These are phyloP conservation scores for Podosphaera fusca DNA, from an alignment of 2,329 filamentous ascomycete species.

Conservation along the genomic window DNA sequence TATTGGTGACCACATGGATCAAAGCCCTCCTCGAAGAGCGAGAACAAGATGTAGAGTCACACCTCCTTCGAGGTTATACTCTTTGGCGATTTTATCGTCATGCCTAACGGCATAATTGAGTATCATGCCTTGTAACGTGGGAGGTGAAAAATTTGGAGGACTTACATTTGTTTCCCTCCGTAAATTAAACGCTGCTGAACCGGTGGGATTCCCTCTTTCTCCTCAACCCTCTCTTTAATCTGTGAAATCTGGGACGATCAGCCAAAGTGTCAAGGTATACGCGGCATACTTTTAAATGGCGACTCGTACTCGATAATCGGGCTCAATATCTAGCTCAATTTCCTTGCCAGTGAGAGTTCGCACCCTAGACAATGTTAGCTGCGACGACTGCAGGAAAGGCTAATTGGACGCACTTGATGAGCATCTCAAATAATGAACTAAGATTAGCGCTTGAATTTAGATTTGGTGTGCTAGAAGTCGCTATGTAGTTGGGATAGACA, in stretches of 20 bases:
- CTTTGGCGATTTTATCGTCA: constrained; percentile 79
- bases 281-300: neutral
- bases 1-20: too few species aligned
- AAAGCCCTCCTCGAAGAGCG: constrained; percentile 57
- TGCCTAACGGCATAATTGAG: constrained; percentile 31
- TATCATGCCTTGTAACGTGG: neutral
- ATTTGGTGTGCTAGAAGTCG: too few species aligned
- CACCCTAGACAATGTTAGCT: constrained; percentile 35
- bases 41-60: constrained; percentile 89
- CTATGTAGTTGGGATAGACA: too few species aligned
- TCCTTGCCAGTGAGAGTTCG: constrained; percentile 95
- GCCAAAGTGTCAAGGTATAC: neutral
- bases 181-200: constrained; percentile 92
- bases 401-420: too few species aligned
- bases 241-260: constrained; percentile 49
- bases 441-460: too few species aligned
- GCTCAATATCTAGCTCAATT: constrained; percentile 94
- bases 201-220: constrained; percentile 95
- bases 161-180: constrained; percentile 92
- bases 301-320: constrained; percentile 56
- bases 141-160: constrained; percentile 3
- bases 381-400: too few species aligned
- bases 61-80: constrained; percentile 79
- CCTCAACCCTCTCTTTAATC: constrained; percentile 98
- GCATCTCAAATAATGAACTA: too few species aligned